Evolutionary conservation across 2,329 filamentous ascomycete genomes (phyloP).

Genomic region (Calonectria naviculata): DNA sequence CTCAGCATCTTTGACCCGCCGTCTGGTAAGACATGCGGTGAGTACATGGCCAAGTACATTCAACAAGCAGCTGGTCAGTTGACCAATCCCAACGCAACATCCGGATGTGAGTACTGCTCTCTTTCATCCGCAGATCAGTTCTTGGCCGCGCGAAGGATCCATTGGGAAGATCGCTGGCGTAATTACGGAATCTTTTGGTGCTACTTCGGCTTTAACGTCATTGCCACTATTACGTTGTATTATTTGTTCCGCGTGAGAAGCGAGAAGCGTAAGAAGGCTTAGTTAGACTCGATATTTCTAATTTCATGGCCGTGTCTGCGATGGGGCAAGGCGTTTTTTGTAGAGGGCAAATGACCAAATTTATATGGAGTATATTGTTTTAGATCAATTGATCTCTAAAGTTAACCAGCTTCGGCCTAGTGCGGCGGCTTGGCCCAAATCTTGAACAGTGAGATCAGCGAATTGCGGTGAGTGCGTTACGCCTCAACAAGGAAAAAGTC

Average conservation of each 20-base stretch:
- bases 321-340: neutral
- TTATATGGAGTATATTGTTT: neutral
- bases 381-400: neutral
- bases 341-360: too few relatives aligned
- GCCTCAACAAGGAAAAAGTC: too few relatives aligned
- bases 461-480: neutral
- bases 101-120: slow-evolving; percentile 72
- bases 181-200: slow-evolving; percentile 75
- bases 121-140: slow-evolving; percentile 69
- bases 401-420: neutral
- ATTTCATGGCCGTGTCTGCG: neutral
- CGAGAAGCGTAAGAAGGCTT: neutral
- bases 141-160: slow-evolving; percentile 53
- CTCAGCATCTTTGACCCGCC: slow-evolving; percentile 72
- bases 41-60: slow-evolving; percentile 3
- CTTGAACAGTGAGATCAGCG: too few relatives aligned
- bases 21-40: slow-evolving; percentile 1
- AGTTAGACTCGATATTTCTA: neutral
- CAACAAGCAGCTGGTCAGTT: slow-evolving; percentile 58
- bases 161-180: slow-evolving; percentile 66
- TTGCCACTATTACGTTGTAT: slow-evolving; percentile 66
- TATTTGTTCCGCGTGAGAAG: slow-evolving; percentile 48
- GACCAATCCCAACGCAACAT: slow-evolving; percentile 64
- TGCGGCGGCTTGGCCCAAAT: neutral
- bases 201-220: slow-evolving; percentile 70